Evolutionary conservation across 2,329 filamentous ascomycete genomes (phyloP), one percentile per base, ranked within the genome.

Genomic region (Alternaria novae-zelandiae): DNA sequence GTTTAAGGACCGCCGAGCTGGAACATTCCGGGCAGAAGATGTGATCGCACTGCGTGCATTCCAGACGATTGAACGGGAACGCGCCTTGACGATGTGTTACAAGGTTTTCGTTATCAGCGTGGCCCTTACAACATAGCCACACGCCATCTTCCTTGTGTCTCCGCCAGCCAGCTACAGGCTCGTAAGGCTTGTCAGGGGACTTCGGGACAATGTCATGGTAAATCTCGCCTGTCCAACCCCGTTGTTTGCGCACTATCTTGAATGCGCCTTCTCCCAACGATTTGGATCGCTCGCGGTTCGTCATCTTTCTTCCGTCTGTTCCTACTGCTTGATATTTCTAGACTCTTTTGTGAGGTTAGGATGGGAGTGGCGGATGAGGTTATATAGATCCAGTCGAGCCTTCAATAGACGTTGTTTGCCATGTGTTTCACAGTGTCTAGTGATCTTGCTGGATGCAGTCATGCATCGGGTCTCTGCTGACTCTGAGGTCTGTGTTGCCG

Each of bases 101-200:
- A 20, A 61, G 62, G 66, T 70, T 70, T 17, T 66, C 61, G 32
- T 64, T 57, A 5, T 36, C 59, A 36, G 63, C 66, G 20, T 61
- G 45, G 12, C 15, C 25, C 12, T 32, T 32, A 32, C 63, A 68
- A 54, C 66, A 70, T 11, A 61, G 41, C 68, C 66, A 70, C 2
- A 70, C 17, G 1, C 66, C 68, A 26, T 70, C 63, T 5, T 66
- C 57, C 36, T 41, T 17, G 17, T 7, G 28, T 32, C n/a, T n/a
- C 0, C 5, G 10, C 26, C 26, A 50, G 26, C n/a, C 12, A 4
- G 36, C 36, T 41, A 41, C 36, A 41, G 36, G 36, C 36, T 41
- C 36, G 1, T 41, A 41, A 2, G 36, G 36, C 2, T 41, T 41
- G 3, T 41, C 36, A 41, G 36, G 36, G 8, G 36, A 41, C 36